Conservation (phyloP, 768 basidiomycete species). For the Naematelia aurantialba region DNA sequence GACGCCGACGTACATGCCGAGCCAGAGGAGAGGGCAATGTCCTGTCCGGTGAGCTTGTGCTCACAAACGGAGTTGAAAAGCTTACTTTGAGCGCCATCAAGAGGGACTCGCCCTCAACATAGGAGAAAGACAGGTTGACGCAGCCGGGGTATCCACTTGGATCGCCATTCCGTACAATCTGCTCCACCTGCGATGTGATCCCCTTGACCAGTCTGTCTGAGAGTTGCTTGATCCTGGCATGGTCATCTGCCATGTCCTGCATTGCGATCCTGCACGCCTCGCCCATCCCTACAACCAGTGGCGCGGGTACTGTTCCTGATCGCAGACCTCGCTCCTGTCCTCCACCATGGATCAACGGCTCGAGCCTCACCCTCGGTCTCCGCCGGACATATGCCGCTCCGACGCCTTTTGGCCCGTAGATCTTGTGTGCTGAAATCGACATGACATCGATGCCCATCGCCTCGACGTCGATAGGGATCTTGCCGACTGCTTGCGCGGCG, state of each 20-base stretch:
- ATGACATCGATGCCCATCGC: constrained; percentile 91
- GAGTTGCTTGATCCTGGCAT: constrained; percentile 65
- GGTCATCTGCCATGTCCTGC: constrained; percentile 87
- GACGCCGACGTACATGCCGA: constrained; percentile 98
- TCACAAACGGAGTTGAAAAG: no score
- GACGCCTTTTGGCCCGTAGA: constrained; percentile 96
- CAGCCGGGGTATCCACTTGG: constrained; percentile 88
- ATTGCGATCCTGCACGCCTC: constrained; percentile 90
- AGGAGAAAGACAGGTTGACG: constrained; percentile 90
- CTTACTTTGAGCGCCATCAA: constrained; percentile 93
- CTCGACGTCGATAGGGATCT: constrained; percentile 88
- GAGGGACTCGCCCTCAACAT: constrained; percentile 94
- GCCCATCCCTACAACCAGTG: constrained; percentile 85
- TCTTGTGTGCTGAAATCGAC: constrained; percentile 91
- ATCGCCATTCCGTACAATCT: constrained; percentile 93
- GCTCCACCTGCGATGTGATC: constrained; percentile 78
- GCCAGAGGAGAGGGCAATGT: constrained; percentile 94
- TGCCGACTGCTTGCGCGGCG: constrained; percentile 90
- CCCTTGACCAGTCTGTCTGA: constrained; percentile 75
- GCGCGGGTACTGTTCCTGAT: constrained; percentile 87
- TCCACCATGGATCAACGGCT: constrained; percentile 91
- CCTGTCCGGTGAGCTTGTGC: constrained; percentile 56
- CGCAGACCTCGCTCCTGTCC: constrained; percentile 94
- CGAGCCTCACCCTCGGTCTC: constrained; percentile 84
- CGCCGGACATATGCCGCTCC: constrained; percentile 92